Evolutionary conservation across 2,329 filamentous ascomycete species (phyloP).

Genomic region (Fusarium pseudonygamai): DNA sequence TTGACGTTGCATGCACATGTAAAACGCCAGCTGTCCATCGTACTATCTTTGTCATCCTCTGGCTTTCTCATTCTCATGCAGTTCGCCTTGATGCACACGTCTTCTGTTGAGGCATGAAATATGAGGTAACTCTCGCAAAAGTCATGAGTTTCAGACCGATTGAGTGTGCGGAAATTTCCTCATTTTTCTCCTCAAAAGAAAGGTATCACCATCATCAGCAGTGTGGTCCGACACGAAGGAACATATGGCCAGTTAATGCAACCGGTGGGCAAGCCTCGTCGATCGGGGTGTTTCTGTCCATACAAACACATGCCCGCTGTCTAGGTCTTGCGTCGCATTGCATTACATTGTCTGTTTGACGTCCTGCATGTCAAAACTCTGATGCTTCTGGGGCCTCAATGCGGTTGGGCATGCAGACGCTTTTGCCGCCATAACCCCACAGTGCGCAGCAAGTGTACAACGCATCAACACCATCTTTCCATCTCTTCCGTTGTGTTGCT

Average conservation of each 20-base stretch:
- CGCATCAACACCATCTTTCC: constrained; percentile 51
- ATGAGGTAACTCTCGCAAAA: neutral
- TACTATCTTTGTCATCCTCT: constrained; percentile 31
- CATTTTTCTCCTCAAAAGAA: constrained; percentile 25
- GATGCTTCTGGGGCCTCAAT: constrained; percentile 40
- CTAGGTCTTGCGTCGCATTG: constrained; percentile 17
- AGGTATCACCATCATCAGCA: constrained; percentile 5
- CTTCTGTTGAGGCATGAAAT: constrained; percentile 30
- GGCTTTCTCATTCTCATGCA: constrained; percentile 6
- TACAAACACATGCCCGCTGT: constrained; percentile 28
- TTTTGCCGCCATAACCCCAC: constrained; percentile 52
- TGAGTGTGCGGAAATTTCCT: neutral
- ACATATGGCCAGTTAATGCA: constrained; percentile 24
- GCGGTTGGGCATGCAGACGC: constrained; percentile 61
- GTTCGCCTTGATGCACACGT: constrained; percentile 25
- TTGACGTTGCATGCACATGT: constrained; percentile 10
- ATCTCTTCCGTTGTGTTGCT: constrained; percentile 7
- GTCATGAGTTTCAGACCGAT: neutral
- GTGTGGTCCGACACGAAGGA: neutral
- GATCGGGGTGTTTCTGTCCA: constrained; percentile 29
- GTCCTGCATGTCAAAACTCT: constrained; percentile 37
- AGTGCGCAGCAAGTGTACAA: constrained; percentile 57
- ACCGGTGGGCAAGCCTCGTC: constrained; percentile 34
- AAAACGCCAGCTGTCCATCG: constrained; percentile 37
- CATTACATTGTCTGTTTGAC: constrained; percentile 14